Percentiles rank a stretch among this genome's conserved stretches.
Conservation (phyloP, 2,329 filamentous ascomycete species). For the Reticulascus tulasneorum region DNA sequence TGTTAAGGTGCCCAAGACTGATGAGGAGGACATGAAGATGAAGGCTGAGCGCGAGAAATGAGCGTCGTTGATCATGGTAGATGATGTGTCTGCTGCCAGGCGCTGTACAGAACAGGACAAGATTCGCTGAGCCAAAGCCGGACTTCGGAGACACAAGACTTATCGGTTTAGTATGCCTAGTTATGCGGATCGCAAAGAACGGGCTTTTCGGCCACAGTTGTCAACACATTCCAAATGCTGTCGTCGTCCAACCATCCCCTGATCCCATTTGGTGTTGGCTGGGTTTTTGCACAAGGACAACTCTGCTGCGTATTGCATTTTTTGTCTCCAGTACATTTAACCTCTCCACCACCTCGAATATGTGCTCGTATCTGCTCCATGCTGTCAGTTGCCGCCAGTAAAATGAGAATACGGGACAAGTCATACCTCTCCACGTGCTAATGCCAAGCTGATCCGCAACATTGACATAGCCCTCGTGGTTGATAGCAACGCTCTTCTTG, state of each 20-base stretch:
- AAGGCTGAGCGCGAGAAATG: slow-evolving; percentile 23
- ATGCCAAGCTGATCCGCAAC: slow-evolving; percentile 58
- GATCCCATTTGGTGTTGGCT: too few species aligned
- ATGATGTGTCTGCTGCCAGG: too few species aligned
- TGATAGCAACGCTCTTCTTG: slow-evolving; percentile 33
- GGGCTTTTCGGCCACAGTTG: too few species aligned
- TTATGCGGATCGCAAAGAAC: too few species aligned
- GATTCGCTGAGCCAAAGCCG: too few species aligned
- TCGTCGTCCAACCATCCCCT: not conserved
- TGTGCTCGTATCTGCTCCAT: slow-evolving; percentile 3
- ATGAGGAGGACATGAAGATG: slow-evolving; percentile 30
- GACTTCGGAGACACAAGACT: too few species aligned
- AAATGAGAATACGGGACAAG: not conserved
- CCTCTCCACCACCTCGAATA: slow-evolving; percentile 9
- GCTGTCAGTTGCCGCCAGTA: not conserved
- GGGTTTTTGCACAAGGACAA: too few species aligned
- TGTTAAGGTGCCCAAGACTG: slow-evolving; percentile 29
- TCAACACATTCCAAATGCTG: not conserved
- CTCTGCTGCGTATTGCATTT: too few species aligned
- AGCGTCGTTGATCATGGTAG: too few species aligned
- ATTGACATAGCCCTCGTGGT: slow-evolving; percentile 57
- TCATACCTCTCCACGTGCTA: slow-evolving; percentile 45
- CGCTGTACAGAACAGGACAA: too few species aligned
- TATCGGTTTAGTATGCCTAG: too few species aligned
- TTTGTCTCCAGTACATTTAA: too few species aligned